Base-by-base conservation (phyloP, 2,329 filamentous ascomycete species). In the Dactylonectria macrodidyma region DNA sequence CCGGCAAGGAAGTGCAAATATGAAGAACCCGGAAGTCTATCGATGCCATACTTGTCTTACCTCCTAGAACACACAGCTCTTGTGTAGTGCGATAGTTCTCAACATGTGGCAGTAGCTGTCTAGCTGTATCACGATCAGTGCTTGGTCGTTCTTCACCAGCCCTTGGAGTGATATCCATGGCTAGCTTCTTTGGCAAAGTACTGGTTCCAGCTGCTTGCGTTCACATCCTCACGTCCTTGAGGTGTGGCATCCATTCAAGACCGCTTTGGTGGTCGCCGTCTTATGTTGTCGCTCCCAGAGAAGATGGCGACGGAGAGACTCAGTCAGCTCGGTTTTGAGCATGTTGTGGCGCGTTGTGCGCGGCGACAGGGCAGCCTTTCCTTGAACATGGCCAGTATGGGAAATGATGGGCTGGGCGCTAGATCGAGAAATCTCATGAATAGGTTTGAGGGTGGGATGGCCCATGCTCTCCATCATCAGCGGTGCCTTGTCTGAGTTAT, bases 231-330 rank as follows among this genome's bases (percentile, higher is more conserved):
- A 19, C 19, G 19, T 19, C 19, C 1, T 19, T 19, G 19, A 19
- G 19, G 95, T 97, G 79, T 98, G 95, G 67, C 94, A 88, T 70
- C 95, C 90, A 86, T 97, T 97, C 65, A 97, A 87, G 61, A 95
- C 93, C 1, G 95, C 94, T 71, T 95, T 95, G 76, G 92, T 93
- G 8, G 94, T 95, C 38, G 93, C 92, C 66, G 94, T 94, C 87
- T 96, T 97, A 78, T 98, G 95, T 78, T 97, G 94, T 59, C 96
- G 92, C 81, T 99, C 96, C 93, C 94, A 97, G 16, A 98, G 88
- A 14, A 99, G 90, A 75, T 98, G 93, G 74, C 95, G 93, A 24
- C 96, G 91, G 3, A 99, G 90, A 24, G 94, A 97, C 79, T 97
- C 95, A 2, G 95, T 98, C 62, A 98, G 86, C 83, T 99, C 96